A percentile compares a stretch with the other conserved stretches of the same genome.
These are phyloP conservation scores for Pseudocercospora musae DNA, from an alignment of 2,329 filamentous ascomycete genomes.

Conservation along the genomic window DNA sequence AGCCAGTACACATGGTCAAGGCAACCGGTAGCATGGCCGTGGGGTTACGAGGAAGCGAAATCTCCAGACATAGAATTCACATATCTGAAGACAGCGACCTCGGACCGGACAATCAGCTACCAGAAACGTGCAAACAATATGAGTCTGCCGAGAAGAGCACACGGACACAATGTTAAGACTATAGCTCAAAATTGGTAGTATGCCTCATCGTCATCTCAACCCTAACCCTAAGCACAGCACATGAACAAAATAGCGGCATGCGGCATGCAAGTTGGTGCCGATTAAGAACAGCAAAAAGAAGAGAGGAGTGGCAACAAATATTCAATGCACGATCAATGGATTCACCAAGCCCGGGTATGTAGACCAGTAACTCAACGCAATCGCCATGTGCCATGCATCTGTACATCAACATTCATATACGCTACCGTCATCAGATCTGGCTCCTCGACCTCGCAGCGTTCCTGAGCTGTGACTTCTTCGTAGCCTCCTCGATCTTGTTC, in stretches of 20 bases:
- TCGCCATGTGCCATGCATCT: not conserved
- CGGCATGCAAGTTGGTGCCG: too few species aligned
- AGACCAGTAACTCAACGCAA: not conserved
- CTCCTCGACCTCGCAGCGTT: not conserved
- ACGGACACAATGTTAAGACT: not conserved
- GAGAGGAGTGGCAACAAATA: not conserved
- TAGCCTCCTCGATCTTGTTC: slow-evolving; percentile 61
- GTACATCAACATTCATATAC: not conserved
- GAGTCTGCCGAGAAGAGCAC: not conserved
- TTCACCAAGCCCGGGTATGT: not conserved
- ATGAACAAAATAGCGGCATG: too few species aligned
- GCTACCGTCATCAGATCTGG: not conserved
- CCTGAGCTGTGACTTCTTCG: slow-evolving; percentile 24
- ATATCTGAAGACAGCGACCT: not conserved
- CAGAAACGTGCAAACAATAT: not conserved
- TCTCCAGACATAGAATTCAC: not conserved
- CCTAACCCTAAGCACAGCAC: not conserved
- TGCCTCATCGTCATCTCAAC: not conserved
- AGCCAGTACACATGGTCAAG: not conserved
- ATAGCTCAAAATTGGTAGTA: not conserved
- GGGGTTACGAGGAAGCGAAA: not conserved
- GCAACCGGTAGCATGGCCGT: not conserved
- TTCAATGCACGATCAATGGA: not conserved
- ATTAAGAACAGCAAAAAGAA: not conserved
- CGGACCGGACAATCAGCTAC: not conserved